These are phyloP conservation scores for Fusarium clavum DNA, from an alignment of 2,329 filamentous ascomycete genomes.

Conservation along the genomic window DNA sequence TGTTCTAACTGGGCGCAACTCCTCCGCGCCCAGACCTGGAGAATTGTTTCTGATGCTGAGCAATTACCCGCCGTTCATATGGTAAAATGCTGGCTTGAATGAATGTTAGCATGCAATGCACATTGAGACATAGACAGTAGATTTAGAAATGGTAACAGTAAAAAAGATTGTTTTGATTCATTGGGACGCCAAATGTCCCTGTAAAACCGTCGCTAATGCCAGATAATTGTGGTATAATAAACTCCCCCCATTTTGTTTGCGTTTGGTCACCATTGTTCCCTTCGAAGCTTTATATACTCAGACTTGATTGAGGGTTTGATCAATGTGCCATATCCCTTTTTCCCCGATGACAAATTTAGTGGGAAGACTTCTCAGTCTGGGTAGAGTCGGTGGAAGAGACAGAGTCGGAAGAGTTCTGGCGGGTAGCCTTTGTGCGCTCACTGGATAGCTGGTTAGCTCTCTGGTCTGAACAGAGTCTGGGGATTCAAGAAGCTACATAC, in stretches of 20 bases:
- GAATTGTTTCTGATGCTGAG: not conserved
- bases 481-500: constrained; percentile 49
- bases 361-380: constrained; percentile 41
- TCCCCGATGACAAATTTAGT: constrained; percentile 21
- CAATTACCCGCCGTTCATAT: not conserved
- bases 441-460: constrained; percentile 46
- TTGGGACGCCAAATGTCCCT: constrained; percentile 34
- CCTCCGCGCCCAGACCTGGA: constrained; percentile 5
- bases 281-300: not conserved
- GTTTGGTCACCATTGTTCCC: constrained; percentile 2
- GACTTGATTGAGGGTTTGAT: constrained; percentile 1
- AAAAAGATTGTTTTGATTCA: constrained; percentile 37
- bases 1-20: constrained; percentile 20
- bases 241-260: constrained; percentile 25
- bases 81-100: not conserved
- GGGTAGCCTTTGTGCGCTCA: constrained; percentile 55
- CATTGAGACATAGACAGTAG: not conserved
- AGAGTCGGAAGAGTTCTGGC: constrained; percentile 53
- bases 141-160: constrained; percentile 3
- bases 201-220: constrained; percentile 44
- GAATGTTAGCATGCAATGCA: not conserved
- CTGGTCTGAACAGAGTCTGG: not conserved
- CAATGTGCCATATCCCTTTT: constrained; percentile 5
- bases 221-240: constrained; percentile 37
- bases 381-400: constrained; percentile 48